Evolutionary conservation across 345 rosid genomes (phyloP), one percentile per base, ranked within the genome.

Genomic region (Turnera subulata): DNA sequence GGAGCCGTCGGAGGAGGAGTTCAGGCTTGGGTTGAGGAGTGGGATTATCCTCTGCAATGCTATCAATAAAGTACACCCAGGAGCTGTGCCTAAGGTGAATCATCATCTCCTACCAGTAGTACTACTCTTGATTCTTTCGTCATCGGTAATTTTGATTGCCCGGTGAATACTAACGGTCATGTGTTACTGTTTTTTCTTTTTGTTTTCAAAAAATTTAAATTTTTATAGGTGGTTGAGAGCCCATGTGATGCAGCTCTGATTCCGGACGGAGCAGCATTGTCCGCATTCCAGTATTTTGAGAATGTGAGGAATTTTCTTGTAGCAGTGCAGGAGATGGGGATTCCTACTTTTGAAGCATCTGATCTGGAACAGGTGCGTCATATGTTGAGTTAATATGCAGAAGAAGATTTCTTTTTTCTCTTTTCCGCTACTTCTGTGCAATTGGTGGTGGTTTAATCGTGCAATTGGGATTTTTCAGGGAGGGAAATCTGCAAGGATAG

Each of bases 251-350:
- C 86, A 52, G 62, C 71, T 59, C 78, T 76, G 44, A 76, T 89
- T 24, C 85, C 93, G 2, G 91, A 89, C 65, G 96, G 96, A 66
- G 96, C 96, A 0, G 90, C 96, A 21, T 74, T 88, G 63, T 83
- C 96, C 2, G 96, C 91, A 29, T 89, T 78, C 71, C 96, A 89
- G 68, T 85, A 89, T 73, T 89, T 89, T 61, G 96, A 89, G 73
- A 89, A 89, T 60, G 88, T 89, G 55, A 77, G 96, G 77, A 89
- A 89, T 63, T 89, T 85, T 66, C 84, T 89, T 45, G 93, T 85
- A 55, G 88, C 93, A 62, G 78, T 76, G 26, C 84, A 85, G 38
- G 81, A 82, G 42, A 57, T 83, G 74, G 88, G 94, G 14, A 56
- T 85, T 64, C 96, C 96, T 9, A 78, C 82, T 10, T 89, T 89